These are phyloP conservation scores for Liriodendron chinense DNA, from an alignment of 164 flowering plant species.

Conservation along the genomic window DNA sequence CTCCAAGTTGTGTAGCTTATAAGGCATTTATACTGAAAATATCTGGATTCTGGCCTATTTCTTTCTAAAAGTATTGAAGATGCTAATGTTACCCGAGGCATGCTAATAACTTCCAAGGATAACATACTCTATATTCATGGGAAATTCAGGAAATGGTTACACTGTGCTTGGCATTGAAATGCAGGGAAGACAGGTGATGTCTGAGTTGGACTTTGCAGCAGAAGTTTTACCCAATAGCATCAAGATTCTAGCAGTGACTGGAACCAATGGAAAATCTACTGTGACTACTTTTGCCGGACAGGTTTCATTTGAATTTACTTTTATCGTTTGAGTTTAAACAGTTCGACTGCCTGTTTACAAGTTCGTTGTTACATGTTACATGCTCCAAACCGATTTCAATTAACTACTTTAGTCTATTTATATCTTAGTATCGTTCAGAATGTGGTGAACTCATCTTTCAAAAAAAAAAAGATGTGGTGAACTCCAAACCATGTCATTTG, in stretches of 20 bases:
- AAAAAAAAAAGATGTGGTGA: not conserved
- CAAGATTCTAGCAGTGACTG: constrained; percentile 42
- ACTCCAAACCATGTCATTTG: not conserved
- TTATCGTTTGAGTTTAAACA: not conserved
- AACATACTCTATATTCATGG: not conserved
- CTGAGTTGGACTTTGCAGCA: constrained; percentile 49
- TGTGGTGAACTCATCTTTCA: not conserved
- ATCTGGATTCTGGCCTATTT: not conserved
- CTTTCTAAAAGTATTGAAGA: not conserved
- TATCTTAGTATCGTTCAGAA: not conserved
- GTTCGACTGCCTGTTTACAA: not conserved
- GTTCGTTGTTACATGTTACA: not conserved
- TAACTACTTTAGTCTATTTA: not conserved
- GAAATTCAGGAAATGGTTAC: not conserved
- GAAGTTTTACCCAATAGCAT: constrained; percentile 30
- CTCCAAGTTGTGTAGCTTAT: too few species aligned
- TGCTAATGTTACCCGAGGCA: not conserved
- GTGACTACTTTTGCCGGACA: constrained; percentile 43
- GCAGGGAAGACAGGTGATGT: constrained; percentile 37
- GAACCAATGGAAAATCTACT: constrained; percentile 54
- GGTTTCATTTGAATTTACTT: constrained; percentile 15
- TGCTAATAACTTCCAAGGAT: not conserved
- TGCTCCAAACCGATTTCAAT: not conserved
- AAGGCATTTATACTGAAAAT: not conserved
- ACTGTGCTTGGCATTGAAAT: constrained; percentile 9